phyloP scores from a whole-genome alignment of 179 eudicot genomes.

The Nepenthes alata region DNA sequence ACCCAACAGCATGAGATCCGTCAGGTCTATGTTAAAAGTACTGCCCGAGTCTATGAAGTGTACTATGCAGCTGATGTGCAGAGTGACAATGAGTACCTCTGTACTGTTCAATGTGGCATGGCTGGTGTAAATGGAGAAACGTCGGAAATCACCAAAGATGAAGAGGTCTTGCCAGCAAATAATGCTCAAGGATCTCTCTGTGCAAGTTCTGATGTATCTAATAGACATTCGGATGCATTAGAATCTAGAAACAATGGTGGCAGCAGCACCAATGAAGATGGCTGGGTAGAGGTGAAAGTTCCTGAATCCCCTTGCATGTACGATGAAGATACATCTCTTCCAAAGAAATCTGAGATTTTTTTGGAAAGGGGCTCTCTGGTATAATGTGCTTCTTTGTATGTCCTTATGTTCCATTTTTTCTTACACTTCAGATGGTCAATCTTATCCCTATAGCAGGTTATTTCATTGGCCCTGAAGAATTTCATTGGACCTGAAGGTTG shows the following conservation, averaged over 20 bases:
- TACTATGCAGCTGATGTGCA: conserved; percentile 37
- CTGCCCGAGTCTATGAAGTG: conserved; percentile 76
- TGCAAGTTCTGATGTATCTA: conserved; percentile 16
- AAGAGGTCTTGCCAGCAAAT: conserved; percentile 25
- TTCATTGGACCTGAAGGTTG: no score
- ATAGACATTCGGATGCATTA: conserved; percentile 19
- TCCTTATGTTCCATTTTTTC: neutral
- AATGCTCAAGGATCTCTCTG: conserved; percentile 22
- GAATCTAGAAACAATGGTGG: conserved; percentile 23
- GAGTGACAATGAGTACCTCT: conserved; percentile 54
- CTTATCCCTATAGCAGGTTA: no score
- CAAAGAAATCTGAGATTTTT: conserved; percentile 15
- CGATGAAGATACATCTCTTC: conserved; percentile 11
- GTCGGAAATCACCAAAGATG: neutral
- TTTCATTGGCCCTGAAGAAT: no score
- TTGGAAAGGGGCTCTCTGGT: conserved; percentile 33
- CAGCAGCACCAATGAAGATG: conserved; percentile 43
- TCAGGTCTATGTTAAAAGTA: conserved; percentile 77
- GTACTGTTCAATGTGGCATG: conserved; percentile 77
- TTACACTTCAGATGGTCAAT: no score
- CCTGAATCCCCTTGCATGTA: conserved; percentile 22
- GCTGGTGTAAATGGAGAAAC: conserved; percentile 29
- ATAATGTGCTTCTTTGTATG: neutral
- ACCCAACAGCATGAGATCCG: conserved; percentile 50
- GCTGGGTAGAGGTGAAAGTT: conserved; percentile 74